Conservation (phyloP, 768 basidiomycete genomes). For the Filobasidium wieringae region DNA sequence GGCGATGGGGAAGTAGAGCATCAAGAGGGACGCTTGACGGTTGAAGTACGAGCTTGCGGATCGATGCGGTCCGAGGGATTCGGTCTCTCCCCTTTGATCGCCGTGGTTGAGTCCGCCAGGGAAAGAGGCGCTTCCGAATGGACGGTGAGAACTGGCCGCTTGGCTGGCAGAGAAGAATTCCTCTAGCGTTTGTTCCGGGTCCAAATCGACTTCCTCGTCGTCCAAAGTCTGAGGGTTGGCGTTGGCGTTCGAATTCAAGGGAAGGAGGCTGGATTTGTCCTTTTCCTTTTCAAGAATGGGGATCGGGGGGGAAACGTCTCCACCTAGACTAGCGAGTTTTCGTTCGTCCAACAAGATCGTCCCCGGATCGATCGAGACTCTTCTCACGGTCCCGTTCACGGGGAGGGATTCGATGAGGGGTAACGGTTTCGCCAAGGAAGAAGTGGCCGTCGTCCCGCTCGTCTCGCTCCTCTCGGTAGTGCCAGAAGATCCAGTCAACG, state of each 20-base stretch:
- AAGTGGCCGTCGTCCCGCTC: background rate
- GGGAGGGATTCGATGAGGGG: background rate
- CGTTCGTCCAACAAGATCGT: constrained; percentile 4
- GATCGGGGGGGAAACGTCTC: background rate
- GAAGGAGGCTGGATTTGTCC: no score
- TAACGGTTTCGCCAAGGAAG: background rate
- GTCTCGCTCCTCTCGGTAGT: background rate
- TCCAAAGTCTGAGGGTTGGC: background rate
- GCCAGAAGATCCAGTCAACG: background rate
- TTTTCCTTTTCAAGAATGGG: background rate
- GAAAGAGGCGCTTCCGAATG: no score
- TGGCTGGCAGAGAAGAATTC: constrained; percentile 33
- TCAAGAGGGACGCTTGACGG: constrained; percentile 35
- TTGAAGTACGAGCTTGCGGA: constrained; percentile 36
- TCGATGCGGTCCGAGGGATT: constrained; percentile 13
- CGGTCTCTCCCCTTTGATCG: background rate
- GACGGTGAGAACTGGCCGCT: no score
- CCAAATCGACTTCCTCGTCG: background rate
- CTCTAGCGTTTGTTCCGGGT: constrained; percentile 19
- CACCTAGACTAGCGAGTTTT: background rate
- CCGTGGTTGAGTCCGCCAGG: constrained; percentile 3
- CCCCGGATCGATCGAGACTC: constrained; percentile 1
- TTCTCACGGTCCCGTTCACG: background rate
- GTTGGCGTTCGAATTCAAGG: background rate
- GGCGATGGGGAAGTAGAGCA: constrained; percentile 37